These are phyloP conservation scores for Cercospora sesami DNA, from an alignment of 2,329 filamentous ascomycete genomes.

Conservation along the genomic window DNA sequence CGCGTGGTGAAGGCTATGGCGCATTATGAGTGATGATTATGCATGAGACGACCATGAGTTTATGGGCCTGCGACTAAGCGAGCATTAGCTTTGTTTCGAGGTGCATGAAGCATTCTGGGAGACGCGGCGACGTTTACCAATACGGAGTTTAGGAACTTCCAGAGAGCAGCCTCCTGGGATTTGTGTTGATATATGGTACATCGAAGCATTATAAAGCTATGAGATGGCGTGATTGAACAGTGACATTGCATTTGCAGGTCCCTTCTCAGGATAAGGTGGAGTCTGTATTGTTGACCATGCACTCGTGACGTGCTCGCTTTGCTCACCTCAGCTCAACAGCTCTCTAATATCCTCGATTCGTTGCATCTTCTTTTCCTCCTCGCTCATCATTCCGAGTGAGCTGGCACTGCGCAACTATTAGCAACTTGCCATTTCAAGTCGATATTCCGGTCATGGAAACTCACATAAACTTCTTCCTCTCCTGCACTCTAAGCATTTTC, in stretches of 20 bases:
- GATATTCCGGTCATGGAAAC: slow-evolving; percentile 43
- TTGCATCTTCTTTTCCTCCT: slow-evolving; percentile 88
- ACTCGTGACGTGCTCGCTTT: neutral
- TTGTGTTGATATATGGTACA: neutral
- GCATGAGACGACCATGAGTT: neutral
- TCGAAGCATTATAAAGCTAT: neutral
- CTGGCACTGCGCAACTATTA: slow-evolving; percentile 68
- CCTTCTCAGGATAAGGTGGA: neutral
- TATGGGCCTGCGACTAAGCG: neutral
- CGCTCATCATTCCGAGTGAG: slow-evolving; percentile 88
- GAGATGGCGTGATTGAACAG: neutral
- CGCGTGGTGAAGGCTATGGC: slow-evolving; percentile 29
- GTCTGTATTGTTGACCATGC: neutral
- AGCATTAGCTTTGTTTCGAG: neutral
- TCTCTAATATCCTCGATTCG: slow-evolving; percentile 93
- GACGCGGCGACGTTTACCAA: neutral
- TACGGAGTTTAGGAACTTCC: neutral
- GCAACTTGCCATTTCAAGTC: neutral
- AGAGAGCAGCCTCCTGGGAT: neutral
- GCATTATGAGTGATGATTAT: slow-evolving; percentile 16
- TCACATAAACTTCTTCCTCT: slow-evolving; percentile 93
- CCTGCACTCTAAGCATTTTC: slow-evolving; percentile 89
- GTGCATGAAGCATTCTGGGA: neutral
- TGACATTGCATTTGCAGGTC: neutral
- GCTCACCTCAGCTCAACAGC: slow-evolving; percentile 62